Base-by-base conservation (phyloP, 345 rosid species). In the Eucalyptus caleyi region DNA sequence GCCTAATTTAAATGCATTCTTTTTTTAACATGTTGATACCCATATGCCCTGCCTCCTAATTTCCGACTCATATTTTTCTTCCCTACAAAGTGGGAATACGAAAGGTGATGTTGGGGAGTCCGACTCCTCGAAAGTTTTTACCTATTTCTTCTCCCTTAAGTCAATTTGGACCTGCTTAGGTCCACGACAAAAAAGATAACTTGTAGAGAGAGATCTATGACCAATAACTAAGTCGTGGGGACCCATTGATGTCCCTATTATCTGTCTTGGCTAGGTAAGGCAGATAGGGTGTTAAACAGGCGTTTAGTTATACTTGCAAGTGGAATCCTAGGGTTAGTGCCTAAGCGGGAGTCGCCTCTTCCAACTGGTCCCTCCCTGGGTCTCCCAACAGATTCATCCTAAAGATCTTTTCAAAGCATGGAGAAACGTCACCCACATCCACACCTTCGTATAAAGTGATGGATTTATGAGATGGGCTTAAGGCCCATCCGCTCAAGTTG, bases 1-100 rank as follows among this genome's bases (percentile, higher is more conserved):
- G 23, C 23, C 2, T 18, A 51, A 18, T 18, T 51, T 51, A 51
- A 51, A 16, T 6, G 54, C 0, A 0, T 16, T 50, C 8, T 51
- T 51, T 51, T 51, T 51, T 51, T 51, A 51, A 18, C 1, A 18
- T 51, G 9, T 18, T 1, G 9, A 51, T 51, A 7, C 0, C 1
- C 56, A 0, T 0, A 51, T 2, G 9, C 0, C 56, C 0, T 7
- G 0, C 0, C 2, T 2, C 0, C 9, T 51, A 51, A 51, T 51
- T 51, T 51, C 0, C 0, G 0, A 51, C 2, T 51, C 23, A 51
- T 51, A 51, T 51, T 18, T 51, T 1, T 18, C 23, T 51, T 51
- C 9, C 23, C 9, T 51, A 3, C 4, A 18, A 51, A 51, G 23
- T 0, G 4, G 0, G 9, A 51, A 51, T 51, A 7, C 1, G 1